Base-by-base conservation (phyloP, 1,284 basidiomycete genomes). In the Omphalotus olearius region DNA sequence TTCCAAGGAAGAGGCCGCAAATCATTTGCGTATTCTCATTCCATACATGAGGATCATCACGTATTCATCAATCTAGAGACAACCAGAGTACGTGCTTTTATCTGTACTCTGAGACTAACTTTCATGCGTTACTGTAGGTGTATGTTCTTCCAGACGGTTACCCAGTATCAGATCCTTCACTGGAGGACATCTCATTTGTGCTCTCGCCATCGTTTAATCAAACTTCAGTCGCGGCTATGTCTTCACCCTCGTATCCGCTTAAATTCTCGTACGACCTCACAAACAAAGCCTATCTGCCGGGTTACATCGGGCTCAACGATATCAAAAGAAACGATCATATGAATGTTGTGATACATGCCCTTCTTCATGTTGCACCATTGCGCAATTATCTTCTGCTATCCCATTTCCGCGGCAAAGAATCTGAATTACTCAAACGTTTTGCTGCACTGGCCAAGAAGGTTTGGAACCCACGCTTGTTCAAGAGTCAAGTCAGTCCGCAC, bases 121-220 rank as follows among this genome's bases (percentile, higher is more conserved):
- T 30, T 52, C 30, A 64, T 54, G 51, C 54, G 30, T 46, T 39
- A 50, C 53, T 45, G 55, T 60, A 96, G 92, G 93, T 98, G 52
- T 99, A 96, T 67, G 89, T 99, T 36, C 79, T 99, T n/a, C 97
- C 97, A 38, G 97, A 99, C 69, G 93, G 93, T 37, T 99, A 99
- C 68, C 86, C 77, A 20, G 97, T 99, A 52, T 89, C 91, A 13
- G 95, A 98, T 69, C 93, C 95, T 17, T 97, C 94, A 5, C 73
- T 99, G 52, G 88, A 93, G 65, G 96, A 99, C 66, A 97, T 99
- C 55, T 78, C 93, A 30, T 89, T 87, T 64, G 92, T 98, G 28
- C 80, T 99, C 23, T 79, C 86, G 28, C 96, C 97, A 1, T 81
- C 81, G 2, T 99, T 96, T 69, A 83, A 78, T 28, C 75, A 70